phyloP scores from a whole-genome alignment of 139 green algal species.

The Chlamydomonas urium region DNA sequence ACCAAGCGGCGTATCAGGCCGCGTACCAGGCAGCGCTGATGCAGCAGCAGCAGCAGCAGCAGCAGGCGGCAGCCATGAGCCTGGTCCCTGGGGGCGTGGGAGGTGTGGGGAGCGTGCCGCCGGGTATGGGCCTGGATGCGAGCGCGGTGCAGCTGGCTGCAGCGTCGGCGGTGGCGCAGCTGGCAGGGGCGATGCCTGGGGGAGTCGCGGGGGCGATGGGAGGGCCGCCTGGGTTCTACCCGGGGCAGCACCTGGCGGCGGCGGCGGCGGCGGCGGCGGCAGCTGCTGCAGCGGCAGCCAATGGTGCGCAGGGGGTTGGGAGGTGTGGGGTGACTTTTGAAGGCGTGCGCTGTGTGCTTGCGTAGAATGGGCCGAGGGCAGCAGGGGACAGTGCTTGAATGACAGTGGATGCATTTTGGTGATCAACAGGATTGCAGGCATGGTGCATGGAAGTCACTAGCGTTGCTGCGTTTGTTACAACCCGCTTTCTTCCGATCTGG shows the following conservation, averaged over 20 bases:
- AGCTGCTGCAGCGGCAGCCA: conserved; percentile 15
- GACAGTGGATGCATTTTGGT: too few relatives aligned
- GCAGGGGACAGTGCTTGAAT: too few relatives aligned
- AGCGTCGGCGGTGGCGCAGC: conserved; percentile 6
- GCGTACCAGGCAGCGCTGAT: conserved; percentile 82
- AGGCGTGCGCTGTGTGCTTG: too few relatives aligned
- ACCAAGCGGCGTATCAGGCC: conserved; percentile 83
- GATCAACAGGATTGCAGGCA: too few relatives aligned
- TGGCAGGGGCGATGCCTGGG: too few relatives aligned
- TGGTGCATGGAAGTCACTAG: too few relatives aligned
- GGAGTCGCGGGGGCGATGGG: too few relatives aligned
- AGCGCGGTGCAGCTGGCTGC: conserved; percentile 36
- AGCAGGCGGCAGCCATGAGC: conserved; percentile 47
- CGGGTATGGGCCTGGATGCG: neutral
- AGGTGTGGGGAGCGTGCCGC: conserved; percentile 7
- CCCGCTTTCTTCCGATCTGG: too few relatives aligned
- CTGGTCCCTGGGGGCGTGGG: neutral
- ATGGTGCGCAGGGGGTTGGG: conserved; percentile 5
- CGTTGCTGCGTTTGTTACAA: too few relatives aligned
- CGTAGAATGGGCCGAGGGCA: too few relatives aligned
- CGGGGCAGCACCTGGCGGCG: conserved; percentile 40
- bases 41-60: conserved; percentile 73
- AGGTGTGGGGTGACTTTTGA: neutral
- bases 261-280: conserved; percentile 57
- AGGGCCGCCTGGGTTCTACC: conserved; percentile 27